Conservation (phyloP, 2,329 filamentous ascomycete genomes). For the Triangularia verruculosa region DNA sequence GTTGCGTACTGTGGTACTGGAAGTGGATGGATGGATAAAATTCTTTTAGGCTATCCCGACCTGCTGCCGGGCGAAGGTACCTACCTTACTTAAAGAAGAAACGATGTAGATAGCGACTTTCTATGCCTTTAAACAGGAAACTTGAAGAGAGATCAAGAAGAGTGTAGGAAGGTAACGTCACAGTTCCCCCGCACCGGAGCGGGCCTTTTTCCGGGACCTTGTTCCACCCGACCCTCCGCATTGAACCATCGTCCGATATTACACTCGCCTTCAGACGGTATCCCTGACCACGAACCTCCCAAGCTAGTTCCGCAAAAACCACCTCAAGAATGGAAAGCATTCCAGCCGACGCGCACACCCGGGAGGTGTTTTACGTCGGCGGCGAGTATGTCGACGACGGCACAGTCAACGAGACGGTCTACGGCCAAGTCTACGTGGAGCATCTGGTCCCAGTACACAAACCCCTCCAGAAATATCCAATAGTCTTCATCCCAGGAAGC, state of each 20-base stretch:
- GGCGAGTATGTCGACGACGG: slow-evolving; percentile 4
- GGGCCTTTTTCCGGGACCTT: background rate
- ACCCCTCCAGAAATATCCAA: background rate
- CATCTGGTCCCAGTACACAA: slow-evolving; percentile 4
- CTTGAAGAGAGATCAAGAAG: too few species aligned
- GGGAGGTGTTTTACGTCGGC: slow-evolving; percentile 11
- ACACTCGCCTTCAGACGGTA: background rate
- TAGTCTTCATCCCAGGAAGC: slow-evolving; percentile 13
- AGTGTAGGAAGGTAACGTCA: background rate
- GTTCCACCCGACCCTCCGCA: background rate
- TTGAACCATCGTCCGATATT: background rate
- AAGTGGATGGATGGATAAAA: too few species aligned
- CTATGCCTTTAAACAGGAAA: too few species aligned
- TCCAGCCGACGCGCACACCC: slow-evolving; percentile 12
- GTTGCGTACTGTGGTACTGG: too few species aligned
- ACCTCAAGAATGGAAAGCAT: background rate
- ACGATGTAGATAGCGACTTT: too few species aligned
- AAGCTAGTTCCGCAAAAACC: background rate
- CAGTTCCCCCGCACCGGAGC: background rate
- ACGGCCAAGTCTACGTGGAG: slow-evolving; percentile 14
- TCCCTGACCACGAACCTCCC: background rate
- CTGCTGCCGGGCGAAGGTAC: too few species aligned
- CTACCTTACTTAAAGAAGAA: too few species aligned
- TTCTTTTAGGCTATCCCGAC: too few species aligned
- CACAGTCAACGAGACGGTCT: background rate